Conservation (phyloP, 371 early-diverging fungal species). For the Mucor plumbeus region DNA sequence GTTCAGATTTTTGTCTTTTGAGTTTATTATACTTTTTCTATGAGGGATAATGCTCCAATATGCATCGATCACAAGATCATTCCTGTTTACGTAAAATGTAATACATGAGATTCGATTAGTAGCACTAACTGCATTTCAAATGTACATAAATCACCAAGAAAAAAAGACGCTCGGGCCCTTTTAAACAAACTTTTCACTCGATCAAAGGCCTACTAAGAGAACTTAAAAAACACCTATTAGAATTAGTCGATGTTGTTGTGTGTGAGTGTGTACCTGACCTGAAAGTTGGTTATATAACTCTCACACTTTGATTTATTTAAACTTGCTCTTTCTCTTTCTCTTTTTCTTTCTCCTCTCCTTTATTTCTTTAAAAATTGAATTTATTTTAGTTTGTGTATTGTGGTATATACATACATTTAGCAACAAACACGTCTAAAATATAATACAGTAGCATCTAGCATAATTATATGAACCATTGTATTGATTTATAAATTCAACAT, state of each 20-base stretch:
- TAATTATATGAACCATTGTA: not conserved
- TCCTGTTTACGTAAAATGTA: no score
- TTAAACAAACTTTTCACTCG: not conserved
- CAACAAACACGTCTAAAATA: not conserved
- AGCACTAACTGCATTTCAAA: not conserved
- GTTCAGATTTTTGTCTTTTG: no score
- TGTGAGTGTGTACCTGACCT: conserved; percentile 1
- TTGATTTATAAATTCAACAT: not conserved
- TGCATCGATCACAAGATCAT: no score
- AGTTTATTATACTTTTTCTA: no score
- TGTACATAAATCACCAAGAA: not conserved
- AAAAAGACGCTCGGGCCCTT: not conserved
- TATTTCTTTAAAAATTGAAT: not conserved
- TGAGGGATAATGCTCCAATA: no score
- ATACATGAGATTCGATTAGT: no score
- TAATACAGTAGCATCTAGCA: not conserved
- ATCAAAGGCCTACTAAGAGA: not conserved
- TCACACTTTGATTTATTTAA: not conserved
- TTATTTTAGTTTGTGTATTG: no score
- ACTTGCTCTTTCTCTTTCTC: not conserved
- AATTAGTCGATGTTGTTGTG: not conserved
- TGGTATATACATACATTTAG: not conserved
- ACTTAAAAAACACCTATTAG: not conserved
- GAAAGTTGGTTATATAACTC: not conserved
- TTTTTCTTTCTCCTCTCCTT: not conserved